Percentiles rank a stretch among this genome's conserved stretches.
These are phyloP conservation scores for Leccinum pachyderme DNA, from an alignment of 1,284 basidiomycete species.

Conservation along the genomic window DNA sequence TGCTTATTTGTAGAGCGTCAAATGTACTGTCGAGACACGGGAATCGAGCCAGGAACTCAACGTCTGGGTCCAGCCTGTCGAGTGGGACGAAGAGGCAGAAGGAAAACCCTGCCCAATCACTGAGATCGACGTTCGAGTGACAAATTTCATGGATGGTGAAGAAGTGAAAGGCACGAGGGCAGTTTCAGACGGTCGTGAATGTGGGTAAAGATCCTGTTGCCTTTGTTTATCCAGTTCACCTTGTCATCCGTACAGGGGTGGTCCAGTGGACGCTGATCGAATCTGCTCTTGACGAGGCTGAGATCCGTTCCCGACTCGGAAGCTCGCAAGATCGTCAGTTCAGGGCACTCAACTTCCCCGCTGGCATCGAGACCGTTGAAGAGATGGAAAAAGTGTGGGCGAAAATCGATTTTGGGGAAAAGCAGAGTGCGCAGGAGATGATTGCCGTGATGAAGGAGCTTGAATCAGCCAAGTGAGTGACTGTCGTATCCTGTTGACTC, in stretches of 20 bases:
- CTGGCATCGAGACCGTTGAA: conserved; percentile 40
- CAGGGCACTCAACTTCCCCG: conserved; percentile 45
- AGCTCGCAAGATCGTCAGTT: conserved; percentile 41
- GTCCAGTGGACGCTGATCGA: conserved; percentile 49
- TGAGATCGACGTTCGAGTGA: conserved; percentile 40
- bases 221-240: background rate
- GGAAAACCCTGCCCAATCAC: conserved; percentile 37
- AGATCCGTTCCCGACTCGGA: conserved; percentile 36
- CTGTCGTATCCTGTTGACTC: background rate
- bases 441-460: background rate
- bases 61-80: conserved; percentile 65
- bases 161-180: conserved; percentile 37
- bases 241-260: conserved; percentile 44
- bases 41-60: conserved; percentile 46
- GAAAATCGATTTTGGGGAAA: conserved; percentile 45
- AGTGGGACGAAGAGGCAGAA: conserved; percentile 40
- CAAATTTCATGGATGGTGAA: conserved; percentile 35
- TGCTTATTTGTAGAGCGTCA: conserved; percentile 45
- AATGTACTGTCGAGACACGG: conserved; percentile 57
- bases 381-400: conserved; percentile 50
- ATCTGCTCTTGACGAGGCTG: conserved; percentile 30
- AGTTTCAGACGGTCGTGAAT: conserved; percentile 34
- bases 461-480: background rate
- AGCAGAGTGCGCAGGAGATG: conserved; percentile 9
- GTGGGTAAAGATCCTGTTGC: conserved; percentile 33